These are phyloP conservation scores for Colletotrichum chrysophilum DNA, from an alignment of 2,329 filamentous ascomycete genomes.

Conservation along the genomic window DNA sequence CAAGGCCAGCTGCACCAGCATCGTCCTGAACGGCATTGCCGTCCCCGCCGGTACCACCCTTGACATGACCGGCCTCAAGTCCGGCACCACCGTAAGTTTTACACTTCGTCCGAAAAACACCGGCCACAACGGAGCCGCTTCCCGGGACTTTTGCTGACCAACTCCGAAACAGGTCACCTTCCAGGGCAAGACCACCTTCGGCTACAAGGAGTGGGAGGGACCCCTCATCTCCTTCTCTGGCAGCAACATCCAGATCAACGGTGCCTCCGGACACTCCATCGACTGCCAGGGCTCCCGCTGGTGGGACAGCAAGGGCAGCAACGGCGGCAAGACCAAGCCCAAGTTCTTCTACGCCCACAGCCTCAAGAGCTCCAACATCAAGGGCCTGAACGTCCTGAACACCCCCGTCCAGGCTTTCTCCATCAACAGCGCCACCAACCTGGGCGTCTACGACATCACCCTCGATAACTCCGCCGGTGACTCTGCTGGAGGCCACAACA, in stretches of 20 bases:
- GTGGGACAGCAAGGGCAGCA: conserved; percentile 67
- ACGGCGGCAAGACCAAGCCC: conserved; percentile 68
- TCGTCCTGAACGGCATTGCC: conserved; percentile 55
- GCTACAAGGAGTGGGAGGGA: conserved; percentile 68
- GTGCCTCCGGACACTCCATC: conserved; percentile 55
- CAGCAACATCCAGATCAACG: conserved; percentile 56
- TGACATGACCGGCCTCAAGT: conserved; percentile 58
- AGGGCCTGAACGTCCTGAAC: conserved; percentile 43
- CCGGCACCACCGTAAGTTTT: conserved; percentile 45
- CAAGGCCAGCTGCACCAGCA: conserved; percentile 58
- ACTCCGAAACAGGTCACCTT: conserved; percentile 55
- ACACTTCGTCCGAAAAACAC: fast-evolving
- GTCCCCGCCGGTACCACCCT: conserved; percentile 65
- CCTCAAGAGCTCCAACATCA: conserved; percentile 40
- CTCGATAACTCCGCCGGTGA: conserved; percentile 45
- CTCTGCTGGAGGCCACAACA: conserved; percentile 50
- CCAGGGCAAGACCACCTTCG: conserved; percentile 70
- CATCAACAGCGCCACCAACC: conserved; percentile 39
- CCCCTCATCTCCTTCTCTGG: conserved; percentile 68
- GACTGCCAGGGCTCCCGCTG: conserved; percentile 61
- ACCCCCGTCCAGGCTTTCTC: conserved; percentile 47
- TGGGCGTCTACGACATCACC: conserved; percentile 38
- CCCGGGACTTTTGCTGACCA: conserved; percentile 22
- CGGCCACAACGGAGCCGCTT: neutral
- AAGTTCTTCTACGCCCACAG: conserved; percentile 61